A percentile compares a stretch with the other conserved stretches of the same genome.
These are phyloP conservation scores for Canavalia ensiformis DNA, from an alignment of 306 rosid genomes.

Conservation along the genomic window DNA sequence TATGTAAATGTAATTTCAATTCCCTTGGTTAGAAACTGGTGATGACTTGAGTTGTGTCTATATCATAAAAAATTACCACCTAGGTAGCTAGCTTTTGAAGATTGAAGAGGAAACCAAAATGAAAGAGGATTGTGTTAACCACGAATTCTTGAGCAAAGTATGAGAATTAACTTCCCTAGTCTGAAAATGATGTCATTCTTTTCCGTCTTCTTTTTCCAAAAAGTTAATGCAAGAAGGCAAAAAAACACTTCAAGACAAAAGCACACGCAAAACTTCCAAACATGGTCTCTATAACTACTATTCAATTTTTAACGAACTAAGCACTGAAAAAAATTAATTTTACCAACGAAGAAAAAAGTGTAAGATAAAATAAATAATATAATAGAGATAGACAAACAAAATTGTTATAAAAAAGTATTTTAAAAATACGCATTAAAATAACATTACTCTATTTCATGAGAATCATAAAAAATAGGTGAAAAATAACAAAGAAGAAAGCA, in stretches of 20 bases:
- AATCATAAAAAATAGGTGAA: conserved; percentile 4
- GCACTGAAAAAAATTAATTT: too few relatives aligned
- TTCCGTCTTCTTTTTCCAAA: not conserved
- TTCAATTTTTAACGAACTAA: too few relatives aligned
- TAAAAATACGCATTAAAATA: too few relatives aligned
- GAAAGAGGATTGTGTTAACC: not conserved
- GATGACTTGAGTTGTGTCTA: not conserved
- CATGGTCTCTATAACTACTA: conserved; percentile 5
- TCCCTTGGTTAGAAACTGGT: not conserved
- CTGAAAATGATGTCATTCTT: conserved; percentile 26
- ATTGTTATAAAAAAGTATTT: too few relatives aligned
- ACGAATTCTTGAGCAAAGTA: not conserved
- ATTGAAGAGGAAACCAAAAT: not conserved
- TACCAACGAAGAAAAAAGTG: too few relatives aligned
- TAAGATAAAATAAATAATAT: too few relatives aligned
- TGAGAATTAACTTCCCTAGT: not conserved
- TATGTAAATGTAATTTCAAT: conserved; percentile 3
- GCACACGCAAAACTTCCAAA: conserved; percentile 34
- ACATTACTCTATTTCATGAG: not conserved
- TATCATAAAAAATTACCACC: not conserved
- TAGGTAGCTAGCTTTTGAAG: not conserved
- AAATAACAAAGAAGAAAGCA: not conserved
- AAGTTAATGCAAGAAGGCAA: conserved; percentile 3
- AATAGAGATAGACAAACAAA: too few relatives aligned
- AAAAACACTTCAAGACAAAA: conserved; percentile 28